Base-by-base conservation (phyloP, 257 asterid genomes). In the Solanum ahanhuiri region DNA sequence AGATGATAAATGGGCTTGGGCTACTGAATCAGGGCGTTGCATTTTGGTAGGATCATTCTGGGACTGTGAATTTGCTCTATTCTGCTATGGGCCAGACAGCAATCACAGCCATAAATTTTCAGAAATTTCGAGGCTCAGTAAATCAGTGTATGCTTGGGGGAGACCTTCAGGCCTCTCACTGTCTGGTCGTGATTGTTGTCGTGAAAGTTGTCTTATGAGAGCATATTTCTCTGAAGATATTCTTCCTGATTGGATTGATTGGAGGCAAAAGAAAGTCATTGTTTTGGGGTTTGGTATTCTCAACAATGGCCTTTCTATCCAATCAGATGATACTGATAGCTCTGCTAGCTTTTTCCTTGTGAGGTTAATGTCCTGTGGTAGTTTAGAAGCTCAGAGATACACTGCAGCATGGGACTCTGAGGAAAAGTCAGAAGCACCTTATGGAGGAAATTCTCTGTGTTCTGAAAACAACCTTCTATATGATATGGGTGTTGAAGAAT, bases 1-100 rank as follows among this genome's bases (percentile, higher is more conserved):
- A 85, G 89, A 92, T 72, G 88, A 89, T 18, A 90, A 79, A 81
- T 92, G 91, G 83, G 51, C 51, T 43, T 43, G 15, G 51, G 96
- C 96, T 81, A 90, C 96, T 30, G 92, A 94, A 76, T 90, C 96
- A n/a, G 98, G 99, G 54, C 86, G 90, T 86, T 91, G 98, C 88
- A 90, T 95, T 89, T 81, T 95, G 69, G 81, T 96, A 79, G 99
- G 99, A 88, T 96, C 99, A 3, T 93, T 96, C 89, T 94, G 95
- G 98, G 95, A 91, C 71, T 83, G 88, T 51, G 91, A 90, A 87
- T 96, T 96, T 88, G 85, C 82, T 85, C 84, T 93, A 57, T 96
- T 95, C 70, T 92, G 94, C 72, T 96, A 92, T 84, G 99, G 98
- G 34, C 94, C 94, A 30, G 89, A 87, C 86, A 75, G 41, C 81